Base-by-base conservation (phyloP, 352 stramenopile species). In the Phytopythium sindhum region DNA sequence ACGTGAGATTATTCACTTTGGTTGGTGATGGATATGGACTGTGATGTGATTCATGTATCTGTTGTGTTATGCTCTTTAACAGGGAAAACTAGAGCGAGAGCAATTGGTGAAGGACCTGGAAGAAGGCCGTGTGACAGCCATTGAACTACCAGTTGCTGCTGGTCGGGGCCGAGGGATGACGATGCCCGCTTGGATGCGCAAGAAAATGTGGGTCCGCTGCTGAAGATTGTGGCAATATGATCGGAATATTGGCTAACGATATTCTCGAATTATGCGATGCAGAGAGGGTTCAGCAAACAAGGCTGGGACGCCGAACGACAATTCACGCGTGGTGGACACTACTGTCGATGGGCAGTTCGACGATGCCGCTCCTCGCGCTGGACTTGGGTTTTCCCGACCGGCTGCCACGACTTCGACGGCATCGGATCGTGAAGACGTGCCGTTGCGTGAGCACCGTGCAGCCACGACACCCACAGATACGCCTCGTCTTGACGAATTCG, bases 101-200 rank as follows among this genome's bases (percentile, higher is more conserved):
- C 67, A 91, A 57, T 68, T 95, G 12, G 77, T 77, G 5, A 86
- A 86, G 21, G 84, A 92, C 48, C 61, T 95, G 31, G 86, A 77
- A 51, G 84, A 82, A 65, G 86, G 86, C 1, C 84, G 79, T 54
- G 70, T 81, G n/a, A 74, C 78, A 21, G 68, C 70, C 10, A 80
- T 90, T 42, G 64, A 80, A 26, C 51, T 95, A 0, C 73, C 74
- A 0, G 62, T 52, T 11, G 70, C 84, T 57, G 81, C 81, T 44
- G 90, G 90, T 44, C 84, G 88, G 17, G 91, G 91, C 15, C 82
- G 89, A 39, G 88, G 90, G 47, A 91, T 97, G 81, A 97, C 93
- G 11, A 78, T 98, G 65, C 91, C 91, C 19, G 90, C 91, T 37
- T 98, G 91, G 91, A 97, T 98, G 86, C 87, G 78, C 60, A 97